Base-by-base conservation (phyloP, 2,329 filamentous ascomycete species). In the Paecilomyces sp. region DNA sequence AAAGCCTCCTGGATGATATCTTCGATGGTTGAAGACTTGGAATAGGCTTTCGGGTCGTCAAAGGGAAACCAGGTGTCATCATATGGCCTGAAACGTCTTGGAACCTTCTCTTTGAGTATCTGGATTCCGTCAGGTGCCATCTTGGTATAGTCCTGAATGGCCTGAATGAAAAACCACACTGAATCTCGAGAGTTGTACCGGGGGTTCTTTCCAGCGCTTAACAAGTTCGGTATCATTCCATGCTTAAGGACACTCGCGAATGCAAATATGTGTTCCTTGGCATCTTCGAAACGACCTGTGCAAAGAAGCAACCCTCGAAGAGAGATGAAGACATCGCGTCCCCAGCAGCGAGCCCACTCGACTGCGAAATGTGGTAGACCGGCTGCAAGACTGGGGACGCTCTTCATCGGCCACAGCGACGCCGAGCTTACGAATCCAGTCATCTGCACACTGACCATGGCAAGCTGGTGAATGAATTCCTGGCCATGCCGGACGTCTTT, bases 161-260 rank as follows among this genome's bases (percentile, higher is more conserved):
- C 90, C 73, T 99, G 94, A 57, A 99, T 77, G 80, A 95, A 96
- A 81, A 97, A 99, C 94, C 94, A 99, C 51, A 97, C 86, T 0
- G 94, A 96, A 75, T 99, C 94, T 62, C 94, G 85, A 52, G 94
- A 92, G 74, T 99, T 99, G 79, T 97, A 99, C 28, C 94, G 85
- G 2, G 94, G 94, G 15, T 88, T 83, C 61, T 88, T 90, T 6
- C 94, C 92, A 61, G 90, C 91, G 64, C 91, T 88, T 13, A 99
- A 81, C 22, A 99, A 82, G 69, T 99, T 99, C 13, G 94, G 94
- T 60, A 99, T 92, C 92, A 97, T 96, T 56, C 94, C 94, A 68
- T 99, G 94, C 80, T 99, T 99, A 66, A 99, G 79, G 11, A 99
- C 92, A 71, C 92, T 96, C 2, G 90, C 92, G 76, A 99, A 99